These are phyloP conservation scores for Physcomitrellopsis africana DNA, from an alignment of 225 moss, liverwort and hornwort genomes.

Conservation along the genomic window DNA sequence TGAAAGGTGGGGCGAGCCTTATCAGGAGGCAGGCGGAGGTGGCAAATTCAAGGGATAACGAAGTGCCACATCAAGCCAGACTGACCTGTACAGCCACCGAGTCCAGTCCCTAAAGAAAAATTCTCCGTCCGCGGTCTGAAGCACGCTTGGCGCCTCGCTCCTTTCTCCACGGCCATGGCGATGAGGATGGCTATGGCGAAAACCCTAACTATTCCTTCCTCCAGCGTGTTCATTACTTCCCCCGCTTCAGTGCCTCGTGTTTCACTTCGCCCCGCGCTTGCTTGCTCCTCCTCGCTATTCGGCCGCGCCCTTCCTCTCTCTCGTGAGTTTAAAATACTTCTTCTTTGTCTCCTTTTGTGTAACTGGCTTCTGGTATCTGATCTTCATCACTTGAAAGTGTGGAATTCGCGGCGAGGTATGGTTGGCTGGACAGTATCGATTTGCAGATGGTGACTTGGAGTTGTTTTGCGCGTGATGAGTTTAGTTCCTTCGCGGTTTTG, in stretches of 20 bases:
- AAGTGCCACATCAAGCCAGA: slow-evolving; percentile 3
- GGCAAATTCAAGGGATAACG: not conserved
- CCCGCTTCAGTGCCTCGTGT: slow-evolving; percentile 5
- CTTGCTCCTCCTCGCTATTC: slow-evolving; percentile 17
- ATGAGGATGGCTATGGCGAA: slow-evolving; percentile 37
- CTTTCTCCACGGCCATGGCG: slow-evolving; percentile 25
- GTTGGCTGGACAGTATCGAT: not conserved
- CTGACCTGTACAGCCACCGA: not conserved
- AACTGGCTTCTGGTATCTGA: too few species aligned
- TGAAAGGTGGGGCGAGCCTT: not conserved
- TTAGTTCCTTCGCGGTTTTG: too few species aligned
- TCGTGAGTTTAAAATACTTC: slow-evolving; percentile 30
- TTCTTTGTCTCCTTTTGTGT: too few species aligned
- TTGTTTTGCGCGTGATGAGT: not conserved
- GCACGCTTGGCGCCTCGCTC: too few species aligned
- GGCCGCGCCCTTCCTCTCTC: slow-evolving; percentile 25
- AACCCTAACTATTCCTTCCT: slow-evolving; percentile 26
- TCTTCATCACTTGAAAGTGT: not conserved
- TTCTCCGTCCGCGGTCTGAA: too few species aligned
- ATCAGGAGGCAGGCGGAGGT: slow-evolving; percentile 19
- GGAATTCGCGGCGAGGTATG: not conserved
- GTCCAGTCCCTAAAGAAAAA: not conserved
- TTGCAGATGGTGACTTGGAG: not conserved
- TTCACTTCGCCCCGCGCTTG: not conserved
- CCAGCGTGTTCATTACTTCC: not conserved